These are phyloP conservation scores for Aspergillus phoenicis DNA, from an alignment of 2,329 filamentous ascomycete genomes.

Conservation along the genomic window DNA sequence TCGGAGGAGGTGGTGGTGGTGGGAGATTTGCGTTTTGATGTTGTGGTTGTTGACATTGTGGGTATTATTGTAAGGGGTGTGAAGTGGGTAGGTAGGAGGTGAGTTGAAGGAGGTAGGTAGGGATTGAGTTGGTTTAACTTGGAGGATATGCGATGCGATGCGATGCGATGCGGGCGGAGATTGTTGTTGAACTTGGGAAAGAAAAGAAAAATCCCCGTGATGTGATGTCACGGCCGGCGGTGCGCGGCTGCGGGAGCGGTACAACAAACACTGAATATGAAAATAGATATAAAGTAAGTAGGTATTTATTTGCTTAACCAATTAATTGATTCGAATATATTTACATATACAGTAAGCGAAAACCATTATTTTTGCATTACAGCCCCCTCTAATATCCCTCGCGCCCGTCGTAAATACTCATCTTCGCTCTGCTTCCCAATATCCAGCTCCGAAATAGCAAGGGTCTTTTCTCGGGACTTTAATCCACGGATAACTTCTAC, in stretches of 20 bases:
- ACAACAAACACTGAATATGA: neutral
- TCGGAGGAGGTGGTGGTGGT: conserved; percentile 5
- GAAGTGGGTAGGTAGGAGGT: neutral
- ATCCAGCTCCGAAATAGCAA: conserved; percentile 41
- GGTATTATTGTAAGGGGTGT: neutral
- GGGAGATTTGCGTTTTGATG: conserved; percentile 32
- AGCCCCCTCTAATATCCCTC: conserved; percentile 23
- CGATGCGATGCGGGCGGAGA: conserved; percentile 1
- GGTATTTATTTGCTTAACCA: too few species aligned
- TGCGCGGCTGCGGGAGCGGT: conserved; percentile 2
- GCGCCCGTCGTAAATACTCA: conserved; percentile 27
- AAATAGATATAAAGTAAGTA: too few species aligned
- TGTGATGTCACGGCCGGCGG: conserved; percentile 20
- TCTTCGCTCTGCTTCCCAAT: conserved; percentile 37
- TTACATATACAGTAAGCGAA: too few species aligned
- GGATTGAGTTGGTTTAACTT: neutral
- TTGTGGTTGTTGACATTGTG: neutral
- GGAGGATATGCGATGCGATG: neutral
- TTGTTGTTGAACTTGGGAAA: neutral
- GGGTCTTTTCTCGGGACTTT: conserved; percentile 67
- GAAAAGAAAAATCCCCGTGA: conserved; percentile 24
- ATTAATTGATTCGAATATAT: too few species aligned
- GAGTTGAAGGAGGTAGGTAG: neutral
- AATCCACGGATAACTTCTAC: conserved; percentile 64
- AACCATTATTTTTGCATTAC: conserved; percentile 10